phyloP scores from a whole-genome alignment of 176 grass and related monocot genomes.

The barley (Hordeum vulgare) region MorexV3_pseudomolecules_assembly NC_058520.1:391889150-391889649 shows the following conservation, averaged over 20 bases:
- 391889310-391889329: neutral
- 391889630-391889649: neutral
- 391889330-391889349: neutral
- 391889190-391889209: neutral
- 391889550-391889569: neutral
- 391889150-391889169: constrained; percentile 83
- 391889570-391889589: neutral
- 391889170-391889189: constrained; percentile 10
- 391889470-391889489: neutral
- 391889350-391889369: neutral
- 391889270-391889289: neutral
- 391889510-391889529: neutral
- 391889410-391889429: neutral
- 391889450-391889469: neutral
- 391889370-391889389: constrained; percentile 12
- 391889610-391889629: neutral
- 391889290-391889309: neutral
- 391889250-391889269: neutral
- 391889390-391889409: neutral
- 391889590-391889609: neutral
- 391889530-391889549: neutral
- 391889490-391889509: constrained; percentile 4
- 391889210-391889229: neutral
- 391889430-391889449: neutral
- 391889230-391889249: neutral